Percentiles rank a stretch among this genome's conserved stretches.
phyloP scores from a whole-genome alignment of 2,329 filamentous ascomycete species.

The Xylaria sp. region DNA sequence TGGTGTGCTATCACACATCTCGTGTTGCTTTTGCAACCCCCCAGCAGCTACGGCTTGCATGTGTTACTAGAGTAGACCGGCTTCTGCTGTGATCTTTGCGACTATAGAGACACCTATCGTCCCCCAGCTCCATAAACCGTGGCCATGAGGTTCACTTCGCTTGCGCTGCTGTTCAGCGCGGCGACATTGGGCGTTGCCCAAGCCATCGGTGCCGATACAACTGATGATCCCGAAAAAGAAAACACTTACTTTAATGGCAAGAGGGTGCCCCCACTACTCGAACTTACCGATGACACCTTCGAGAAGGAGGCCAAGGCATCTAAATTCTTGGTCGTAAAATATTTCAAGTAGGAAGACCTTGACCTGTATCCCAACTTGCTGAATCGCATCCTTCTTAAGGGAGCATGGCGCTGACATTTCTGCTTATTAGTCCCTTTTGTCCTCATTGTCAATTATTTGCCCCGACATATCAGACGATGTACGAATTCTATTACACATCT shows the following conservation, averaged over 20 bases:
- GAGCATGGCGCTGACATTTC: conserved; percentile 24
- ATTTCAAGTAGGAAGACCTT: conserved; percentile 68
- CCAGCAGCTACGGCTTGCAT: conserved; percentile 15
- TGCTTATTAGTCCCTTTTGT: conserved; percentile 65
- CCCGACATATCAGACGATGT: conserved; percentile 88
- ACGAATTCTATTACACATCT: conserved; percentile 95
- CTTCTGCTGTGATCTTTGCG: conserved; percentile 17
- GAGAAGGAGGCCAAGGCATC: conserved; percentile 65
- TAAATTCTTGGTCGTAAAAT: conserved; percentile 69
- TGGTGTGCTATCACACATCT: conserved; percentile 7
- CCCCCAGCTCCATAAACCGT: conserved; percentile 29
- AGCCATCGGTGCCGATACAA: conserved; percentile 52
- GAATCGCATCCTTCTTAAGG: background rate
- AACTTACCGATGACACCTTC: conserved; percentile 68
- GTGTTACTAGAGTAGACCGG: conserved; percentile 18
- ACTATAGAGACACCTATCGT: conserved; percentile 15
- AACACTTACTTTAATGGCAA: conserved; percentile 74
- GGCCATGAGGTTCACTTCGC: conserved; percentile 58
- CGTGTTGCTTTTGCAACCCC: conserved; percentile 20
- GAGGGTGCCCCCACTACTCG: conserved; percentile 71
- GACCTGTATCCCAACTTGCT: background rate
- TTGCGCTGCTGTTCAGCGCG: conserved; percentile 61
- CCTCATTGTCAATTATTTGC: conserved; percentile 82
- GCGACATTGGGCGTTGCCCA: conserved; percentile 55
- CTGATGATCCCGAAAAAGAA: conserved; percentile 53